These are phyloP conservation scores for Backusella macrospora DNA, from an alignment of 192 early-diverging fungal genomes.

Conservation along the genomic window DNA sequence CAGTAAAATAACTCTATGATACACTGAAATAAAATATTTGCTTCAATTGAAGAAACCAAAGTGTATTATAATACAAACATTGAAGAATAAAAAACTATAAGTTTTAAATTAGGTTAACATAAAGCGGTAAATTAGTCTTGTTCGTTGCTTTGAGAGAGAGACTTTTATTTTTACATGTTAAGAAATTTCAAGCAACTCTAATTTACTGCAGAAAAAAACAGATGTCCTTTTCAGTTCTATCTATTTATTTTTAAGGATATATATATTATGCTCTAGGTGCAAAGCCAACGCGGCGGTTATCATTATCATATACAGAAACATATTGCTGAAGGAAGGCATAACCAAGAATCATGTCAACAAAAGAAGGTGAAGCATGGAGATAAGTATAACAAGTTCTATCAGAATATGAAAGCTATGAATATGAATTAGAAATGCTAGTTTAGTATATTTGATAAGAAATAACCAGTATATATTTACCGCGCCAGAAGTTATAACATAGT, in stretches of 20 bases:
- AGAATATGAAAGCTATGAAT: constrained; percentile 16
- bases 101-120: too few relatives aligned
- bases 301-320: constrained; percentile 36
- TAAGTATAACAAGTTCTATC: constrained; percentile 34
- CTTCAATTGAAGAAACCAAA: too few relatives aligned
- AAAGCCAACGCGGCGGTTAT: constrained; percentile 32
- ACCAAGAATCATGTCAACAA: constrained; percentile 30
- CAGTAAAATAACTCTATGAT: too few relatives aligned
- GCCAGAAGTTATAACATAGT: constrained; percentile 34
- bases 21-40: too few relatives aligned
- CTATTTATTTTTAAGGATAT: neutral
- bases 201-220: too few relatives aligned
- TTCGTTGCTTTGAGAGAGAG: too few relatives aligned
- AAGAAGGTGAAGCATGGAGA: constrained; percentile 25
- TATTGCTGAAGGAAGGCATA: constrained; percentile 38
- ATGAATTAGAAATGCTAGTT: neutral
- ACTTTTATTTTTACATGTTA: too few relatives aligned
- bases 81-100: too few relatives aligned
- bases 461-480: neutral
- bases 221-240: neutral
- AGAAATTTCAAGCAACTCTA: too few relatives aligned
- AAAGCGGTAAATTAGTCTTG: too few relatives aligned
- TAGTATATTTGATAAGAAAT: neutral
- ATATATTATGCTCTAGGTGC: constrained; percentile 18
- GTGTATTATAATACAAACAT: too few relatives aligned